phyloP scores from a whole-genome alignment of 1,284 basidiomycete genomes.

The Pholiota adiposa region DNA sequence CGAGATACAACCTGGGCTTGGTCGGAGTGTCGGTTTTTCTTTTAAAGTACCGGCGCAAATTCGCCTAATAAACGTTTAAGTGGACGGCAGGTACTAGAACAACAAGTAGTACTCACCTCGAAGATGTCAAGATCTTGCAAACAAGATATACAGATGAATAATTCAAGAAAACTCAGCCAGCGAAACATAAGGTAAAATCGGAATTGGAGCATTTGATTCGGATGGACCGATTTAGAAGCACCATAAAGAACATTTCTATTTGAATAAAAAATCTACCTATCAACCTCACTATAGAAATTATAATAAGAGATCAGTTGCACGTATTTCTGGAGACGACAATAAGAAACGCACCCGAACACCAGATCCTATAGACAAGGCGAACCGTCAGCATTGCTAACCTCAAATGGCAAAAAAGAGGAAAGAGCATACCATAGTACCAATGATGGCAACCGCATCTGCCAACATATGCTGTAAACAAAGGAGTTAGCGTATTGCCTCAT shows the following conservation, averaged over 20 bases:
- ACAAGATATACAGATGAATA: background rate
- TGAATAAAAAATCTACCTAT: slow-evolving; percentile 38
- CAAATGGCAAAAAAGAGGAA: slow-evolving; percentile 3
- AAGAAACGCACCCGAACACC: slow-evolving; percentile 43
- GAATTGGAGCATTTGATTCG: background rate
- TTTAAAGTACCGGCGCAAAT: background rate
- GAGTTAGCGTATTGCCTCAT: slow-evolving; percentile 28
- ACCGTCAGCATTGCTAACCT: slow-evolving; percentile 15
- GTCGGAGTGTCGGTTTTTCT: background rate
- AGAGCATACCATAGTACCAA: slow-evolving; percentile 86
- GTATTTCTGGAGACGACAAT: background rate
- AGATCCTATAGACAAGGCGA: slow-evolving; percentile 35
- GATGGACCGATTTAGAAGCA: background rate
- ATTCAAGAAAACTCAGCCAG: background rate
- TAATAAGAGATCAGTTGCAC: background rate
- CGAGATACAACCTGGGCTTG: background rate
- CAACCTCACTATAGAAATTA: slow-evolving; percentile 42
- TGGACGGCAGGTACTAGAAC: background rate
- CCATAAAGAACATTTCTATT: slow-evolving; percentile 19
- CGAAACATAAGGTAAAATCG: background rate
- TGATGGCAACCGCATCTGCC: slow-evolving; percentile 91
- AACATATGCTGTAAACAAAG: slow-evolving; percentile 72
- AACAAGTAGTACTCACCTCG: background rate
- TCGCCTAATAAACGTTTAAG: background rate
- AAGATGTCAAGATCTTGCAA: background rate